Evolutionary conservation across 768 basidiomycete species (phyloP).

Genomic region (Mycena pura): DNA sequence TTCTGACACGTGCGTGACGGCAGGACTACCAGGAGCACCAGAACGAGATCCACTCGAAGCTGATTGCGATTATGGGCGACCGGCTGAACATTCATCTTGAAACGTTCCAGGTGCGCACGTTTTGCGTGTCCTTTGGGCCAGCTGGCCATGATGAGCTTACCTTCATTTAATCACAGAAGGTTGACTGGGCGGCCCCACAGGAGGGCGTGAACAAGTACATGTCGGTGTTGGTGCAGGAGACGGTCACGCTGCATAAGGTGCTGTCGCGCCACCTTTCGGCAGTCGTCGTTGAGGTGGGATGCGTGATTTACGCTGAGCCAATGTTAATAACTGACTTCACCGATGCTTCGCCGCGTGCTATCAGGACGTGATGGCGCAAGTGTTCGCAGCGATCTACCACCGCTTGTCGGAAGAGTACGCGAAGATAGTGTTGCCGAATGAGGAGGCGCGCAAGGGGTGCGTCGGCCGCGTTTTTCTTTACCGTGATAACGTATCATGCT

Average conservation of each 20-base stretch:
- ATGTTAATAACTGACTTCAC: constrained; percentile 14
- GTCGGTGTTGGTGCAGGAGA: constrained; percentile 92
- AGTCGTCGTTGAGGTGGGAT: constrained; percentile 81
- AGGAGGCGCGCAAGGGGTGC: constrained; percentile 87
- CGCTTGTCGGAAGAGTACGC: constrained; percentile 87
- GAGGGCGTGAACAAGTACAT: constrained; percentile 88
- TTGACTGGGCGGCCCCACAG: constrained; percentile 77
- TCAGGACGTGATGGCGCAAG: constrained; percentile 93
- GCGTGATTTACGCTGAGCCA: constrained; percentile 15
- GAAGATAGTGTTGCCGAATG: constrained; percentile 80
- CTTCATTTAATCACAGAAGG: constrained; percentile 54
- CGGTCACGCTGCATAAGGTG: constrained; percentile 94
- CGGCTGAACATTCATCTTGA: constrained; percentile 86
- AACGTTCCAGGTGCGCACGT: constrained; percentile 68
- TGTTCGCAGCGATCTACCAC: constrained; percentile 92
- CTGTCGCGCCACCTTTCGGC: constrained; percentile 86
- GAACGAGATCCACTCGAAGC: constrained; percentile 96
- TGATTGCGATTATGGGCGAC: constrained; percentile 98
- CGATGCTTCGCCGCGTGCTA: constrained; percentile 24
- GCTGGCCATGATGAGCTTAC: no score
- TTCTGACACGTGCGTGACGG: constrained; percentile 17
- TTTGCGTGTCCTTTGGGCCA: background rate
- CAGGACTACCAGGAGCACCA: constrained; percentile 99
- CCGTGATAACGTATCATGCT: constrained; percentile 14
- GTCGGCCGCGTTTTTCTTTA: constrained; percentile 29